Percentiles rank a stretch among this genome's conserved stretches.
These are phyloP conservation scores for Aurinia saxatilis DNA, from an alignment of 345 rosid species.

Conservation along the genomic window DNA sequence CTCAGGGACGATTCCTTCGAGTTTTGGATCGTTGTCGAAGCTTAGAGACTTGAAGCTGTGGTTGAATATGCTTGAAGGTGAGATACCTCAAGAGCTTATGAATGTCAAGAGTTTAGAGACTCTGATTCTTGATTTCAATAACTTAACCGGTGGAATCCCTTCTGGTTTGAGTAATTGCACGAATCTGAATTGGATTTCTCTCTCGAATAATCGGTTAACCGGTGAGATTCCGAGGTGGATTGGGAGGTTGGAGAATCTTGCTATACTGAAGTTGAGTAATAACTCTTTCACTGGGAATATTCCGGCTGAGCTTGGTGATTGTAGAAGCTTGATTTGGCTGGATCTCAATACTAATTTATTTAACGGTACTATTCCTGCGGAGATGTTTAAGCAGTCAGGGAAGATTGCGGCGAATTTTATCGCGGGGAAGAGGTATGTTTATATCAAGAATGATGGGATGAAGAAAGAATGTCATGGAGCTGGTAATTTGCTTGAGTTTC, in stretches of 20 bases:
- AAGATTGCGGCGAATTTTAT: conserved; percentile 67
- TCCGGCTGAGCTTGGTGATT: conserved; percentile 87
- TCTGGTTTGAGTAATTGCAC: conserved; percentile 68
- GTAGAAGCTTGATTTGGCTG: conserved; percentile 84
- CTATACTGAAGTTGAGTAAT: conserved; percentile 89
- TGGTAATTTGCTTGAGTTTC: conserved; percentile 84
- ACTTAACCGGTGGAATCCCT: conserved; percentile 68
- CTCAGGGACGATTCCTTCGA: conserved; percentile 66
- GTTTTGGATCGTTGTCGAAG: conserved; percentile 59
- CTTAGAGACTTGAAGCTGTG: conserved; percentile 80
- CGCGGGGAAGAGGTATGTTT: conserved; percentile 69
- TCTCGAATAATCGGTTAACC: conserved; percentile 66
- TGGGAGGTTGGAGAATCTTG: conserved; percentile 63
- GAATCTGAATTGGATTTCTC: conserved; percentile 76
- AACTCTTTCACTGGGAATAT: conserved; percentile 72
- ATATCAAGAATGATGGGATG: conserved; percentile 76
- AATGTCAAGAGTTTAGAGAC: conserved; percentile 52
- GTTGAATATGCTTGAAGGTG: conserved; percentile 77
- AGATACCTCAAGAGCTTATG: conserved; percentile 68
- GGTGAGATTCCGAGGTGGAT: conserved; percentile 80
- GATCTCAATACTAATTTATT: conserved; percentile 77
- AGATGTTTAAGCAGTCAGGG: conserved; percentile 82
- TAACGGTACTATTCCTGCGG: conserved; percentile 68
- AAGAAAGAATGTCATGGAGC: conserved; percentile 73
- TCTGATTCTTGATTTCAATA: conserved; percentile 85